Base-by-base conservation (phyloP, 495 filamentous ascomycete species). In the Neurospora sp. region DNA sequence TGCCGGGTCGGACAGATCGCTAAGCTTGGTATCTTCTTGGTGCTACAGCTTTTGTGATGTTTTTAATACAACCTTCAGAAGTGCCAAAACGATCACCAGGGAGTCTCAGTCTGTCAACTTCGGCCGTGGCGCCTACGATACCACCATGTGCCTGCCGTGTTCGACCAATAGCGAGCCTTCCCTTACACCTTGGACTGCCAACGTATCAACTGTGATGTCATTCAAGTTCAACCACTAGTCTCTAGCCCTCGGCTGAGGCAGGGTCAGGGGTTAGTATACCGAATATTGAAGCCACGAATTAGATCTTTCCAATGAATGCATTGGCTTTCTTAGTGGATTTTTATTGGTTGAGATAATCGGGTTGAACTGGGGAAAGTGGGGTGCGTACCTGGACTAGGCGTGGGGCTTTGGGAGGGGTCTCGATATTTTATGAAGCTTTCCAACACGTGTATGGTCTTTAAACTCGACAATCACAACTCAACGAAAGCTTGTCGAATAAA, bases 51-150 rank as follows among this genome's bases (percentile, higher is more conserved):
- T 38, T 37, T 16, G 70, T 22, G n/a, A 37, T 69, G 72, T 65
- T 75, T 74, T 44, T 44, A 70, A 73, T 31, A 74, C 37, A 37
- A 31, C 20, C 47, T 70, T 18, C 31, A 5, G 47, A 41, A 73
- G 73, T 31, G 53, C 69, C 77, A 81, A 71, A 78, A 86, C 87
- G 85, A 81, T 83, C 74, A 79, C 78, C 75, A 81, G 81, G 81
- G 82, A 81, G 72, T 81, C 80, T 31, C 27, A 31, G 27, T 39
- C 75, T 42, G 69, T 78, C 74, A 87, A 88, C 80, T 86, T 87
- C 79, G 86, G 85, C 75, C 81, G 85, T 31, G 86, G 86, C n/a
- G 85, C 85, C 68, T 88, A 88, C 73, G 86, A 88, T 77, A 86
- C 85, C 71, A 88, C 85, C 16, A n/a, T 18, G 2, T 44, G 16